Percentiles rank a stretch among this genome's conserved stretches.
These are phyloP conservation scores for Hura crepitans DNA, from an alignment of 441 rosid species.

Conservation along the genomic window DNA sequence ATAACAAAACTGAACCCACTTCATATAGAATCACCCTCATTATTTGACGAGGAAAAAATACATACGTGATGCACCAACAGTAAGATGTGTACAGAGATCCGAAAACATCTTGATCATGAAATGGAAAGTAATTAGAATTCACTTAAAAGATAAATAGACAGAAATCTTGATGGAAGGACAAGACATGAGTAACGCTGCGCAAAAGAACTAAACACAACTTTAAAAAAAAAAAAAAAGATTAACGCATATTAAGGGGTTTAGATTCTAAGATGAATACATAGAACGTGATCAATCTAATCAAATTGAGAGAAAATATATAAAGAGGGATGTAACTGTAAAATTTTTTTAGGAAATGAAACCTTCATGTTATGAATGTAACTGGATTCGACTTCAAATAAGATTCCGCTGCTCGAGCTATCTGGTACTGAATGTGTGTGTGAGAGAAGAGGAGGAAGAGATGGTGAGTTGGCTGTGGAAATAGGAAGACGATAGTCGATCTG, in stretches of 20 bases:
- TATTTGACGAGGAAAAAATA: background rate
- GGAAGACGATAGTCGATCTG: conserved; percentile 2
- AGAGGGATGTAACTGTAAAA: background rate
- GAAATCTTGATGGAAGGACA: background rate
- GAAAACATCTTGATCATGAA: background rate
- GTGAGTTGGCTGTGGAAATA: background rate
- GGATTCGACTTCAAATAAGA: background rate
- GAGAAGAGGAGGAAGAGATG: background rate
- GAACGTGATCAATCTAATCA: background rate
- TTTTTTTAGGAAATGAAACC: background rate
- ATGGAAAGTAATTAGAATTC: too few species aligned
- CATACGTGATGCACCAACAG: background rate
- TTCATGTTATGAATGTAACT: background rate
- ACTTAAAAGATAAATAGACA: background rate
- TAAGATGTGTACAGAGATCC: background rate
- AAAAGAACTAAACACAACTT: background rate
- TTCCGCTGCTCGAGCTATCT: conserved; percentile 3
- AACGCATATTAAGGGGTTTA: background rate
- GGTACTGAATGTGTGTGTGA: background rate
- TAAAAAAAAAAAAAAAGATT: background rate
- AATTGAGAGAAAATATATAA: background rate
- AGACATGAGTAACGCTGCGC: background rate
- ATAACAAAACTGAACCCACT: background rate
- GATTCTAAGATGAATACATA: background rate
- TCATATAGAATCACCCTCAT: background rate